These are phyloP conservation scores for Tuber magnatum DNA, from an alignment of 495 filamentous ascomycete genomes.

Conservation along the genomic window DNA sequence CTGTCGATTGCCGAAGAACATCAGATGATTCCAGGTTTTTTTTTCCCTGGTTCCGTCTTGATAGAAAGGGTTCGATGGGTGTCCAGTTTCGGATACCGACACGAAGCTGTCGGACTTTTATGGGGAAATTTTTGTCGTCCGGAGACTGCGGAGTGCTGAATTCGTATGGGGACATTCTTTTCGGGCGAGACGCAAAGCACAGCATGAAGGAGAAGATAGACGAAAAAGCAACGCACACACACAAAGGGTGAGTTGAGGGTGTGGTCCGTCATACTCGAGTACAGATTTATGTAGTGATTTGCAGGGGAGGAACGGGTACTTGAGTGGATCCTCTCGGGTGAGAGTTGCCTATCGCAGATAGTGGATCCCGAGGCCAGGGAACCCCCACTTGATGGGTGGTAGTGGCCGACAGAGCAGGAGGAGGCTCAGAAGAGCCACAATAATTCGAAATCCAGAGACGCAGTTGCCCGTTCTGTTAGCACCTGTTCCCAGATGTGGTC, in stretches of 20 bases:
- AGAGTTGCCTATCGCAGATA: constrained; percentile 38
- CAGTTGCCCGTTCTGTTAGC: constrained; percentile 16
- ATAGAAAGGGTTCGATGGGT: constrained; percentile 11
- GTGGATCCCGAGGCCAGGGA: constrained; percentile 37
- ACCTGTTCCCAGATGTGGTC: constrained; percentile 18
- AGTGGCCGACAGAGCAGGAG: constrained; percentile 24
- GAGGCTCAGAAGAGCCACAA: constrained; percentile 18
- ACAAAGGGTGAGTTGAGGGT: constrained; percentile 17
- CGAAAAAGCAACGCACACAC: constrained; percentile 21
- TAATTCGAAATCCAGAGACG: constrained; percentile 22
- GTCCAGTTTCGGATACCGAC: constrained; percentile 20
- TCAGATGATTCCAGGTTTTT: not conserved
- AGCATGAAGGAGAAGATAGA: constrained; percentile 1
- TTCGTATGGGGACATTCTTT: constrained; percentile 10
- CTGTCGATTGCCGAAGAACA: constrained; percentile 25
- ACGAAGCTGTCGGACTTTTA: constrained; percentile 18
- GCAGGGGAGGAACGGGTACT: constrained; percentile 35
- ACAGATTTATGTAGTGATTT: constrained; percentile 26
- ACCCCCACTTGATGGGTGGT: constrained; percentile 24
- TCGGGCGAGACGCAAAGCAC: constrained; percentile 27
- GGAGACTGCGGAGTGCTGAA: constrained; percentile 18
- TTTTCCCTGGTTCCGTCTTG: constrained; percentile 9
- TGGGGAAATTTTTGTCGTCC: constrained; percentile 9
- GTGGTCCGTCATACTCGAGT: constrained; percentile 11
- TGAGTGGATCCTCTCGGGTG: constrained; percentile 37